Percentiles rank a stretch among this genome's conserved stretches.
These are phyloP conservation scores for Xanthoconium separans DNA, from an alignment of 1,284 basidiomycete species.

Conservation along the genomic window DNA sequence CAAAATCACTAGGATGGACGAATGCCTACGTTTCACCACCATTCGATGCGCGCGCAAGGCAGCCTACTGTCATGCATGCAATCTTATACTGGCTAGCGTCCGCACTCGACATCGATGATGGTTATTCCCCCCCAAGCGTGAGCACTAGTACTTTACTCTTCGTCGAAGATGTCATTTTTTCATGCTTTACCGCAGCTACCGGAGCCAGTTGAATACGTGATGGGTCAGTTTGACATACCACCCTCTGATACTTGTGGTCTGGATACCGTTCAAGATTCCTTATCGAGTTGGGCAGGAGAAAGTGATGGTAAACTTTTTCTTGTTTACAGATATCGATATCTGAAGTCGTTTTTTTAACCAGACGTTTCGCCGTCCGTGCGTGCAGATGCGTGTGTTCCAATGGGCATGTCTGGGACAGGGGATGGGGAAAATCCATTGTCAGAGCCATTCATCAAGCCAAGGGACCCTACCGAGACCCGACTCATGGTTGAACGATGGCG, in stretches of 20 bases:
- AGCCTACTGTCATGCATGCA: constrained; percentile 35
- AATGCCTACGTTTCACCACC: constrained; percentile 36
- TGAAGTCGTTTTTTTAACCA: constrained; percentile 1
- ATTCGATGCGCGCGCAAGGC: constrained; percentile 23
- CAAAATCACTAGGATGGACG: constrained; percentile 36
- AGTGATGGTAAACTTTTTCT: constrained; percentile 32
- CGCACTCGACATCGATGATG: constrained; percentile 33
- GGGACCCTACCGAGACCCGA: constrained; percentile 24
- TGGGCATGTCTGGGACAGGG: constrained; percentile 25
- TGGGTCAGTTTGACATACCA: constrained; percentile 27
- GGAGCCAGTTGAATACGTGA: constrained; percentile 36
- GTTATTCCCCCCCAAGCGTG: constrained; percentile 30
- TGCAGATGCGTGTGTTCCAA: constrained; percentile 7
- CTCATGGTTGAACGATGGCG: constrained; percentile 35
- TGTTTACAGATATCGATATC: neutral
- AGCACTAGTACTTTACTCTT: constrained; percentile 2
- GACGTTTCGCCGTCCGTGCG: constrained; percentile 25
- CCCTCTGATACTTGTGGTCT: constrained; percentile 17
- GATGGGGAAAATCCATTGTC: constrained; percentile 6
- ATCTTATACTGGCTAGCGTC: constrained; percentile 36
- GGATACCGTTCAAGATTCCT: constrained; percentile 27
- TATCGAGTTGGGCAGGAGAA: constrained; percentile 37
- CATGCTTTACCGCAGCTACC: constrained; percentile 32
- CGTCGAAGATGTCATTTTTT: constrained; percentile 1
- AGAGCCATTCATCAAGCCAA: constrained; percentile 24